Conservation (phyloP, 768 basidiomycete genomes). For the Phanerochaete carnosa region DNA sequence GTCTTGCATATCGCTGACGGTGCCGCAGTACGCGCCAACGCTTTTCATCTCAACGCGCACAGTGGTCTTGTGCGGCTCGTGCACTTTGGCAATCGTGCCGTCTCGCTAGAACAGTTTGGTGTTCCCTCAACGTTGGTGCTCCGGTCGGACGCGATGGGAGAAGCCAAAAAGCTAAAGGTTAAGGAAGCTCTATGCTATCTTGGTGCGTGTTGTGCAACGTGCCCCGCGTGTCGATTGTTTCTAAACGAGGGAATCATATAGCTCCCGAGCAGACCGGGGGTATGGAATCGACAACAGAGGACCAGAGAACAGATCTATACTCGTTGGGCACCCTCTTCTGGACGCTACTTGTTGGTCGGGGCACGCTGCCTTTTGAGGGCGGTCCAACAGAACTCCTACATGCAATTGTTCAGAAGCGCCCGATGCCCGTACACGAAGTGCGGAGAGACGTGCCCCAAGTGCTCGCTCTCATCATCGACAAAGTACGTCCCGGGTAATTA, state of each 20-base stretch:
- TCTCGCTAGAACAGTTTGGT: slow-evolving; percentile 68
- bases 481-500: slow-evolving; percentile 34
- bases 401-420: slow-evolving; percentile 67
- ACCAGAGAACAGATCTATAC: slow-evolving; percentile 73
- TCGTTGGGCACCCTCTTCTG: slow-evolving; percentile 72
- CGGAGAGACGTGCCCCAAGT: slow-evolving; percentile 72
- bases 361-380: slow-evolving; percentile 36
- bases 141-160: slow-evolving; percentile 46
- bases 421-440: slow-evolving; percentile 75
- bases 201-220: slow-evolving; percentile 10
- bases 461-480: slow-evolving; percentile 66
- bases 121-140: slow-evolving; percentile 70
- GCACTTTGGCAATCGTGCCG: slow-evolving; percentile 72
- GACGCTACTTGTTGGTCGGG: slow-evolving; percentile 71
- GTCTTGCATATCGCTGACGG: background rate
- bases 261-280: slow-evolving; percentile 77
- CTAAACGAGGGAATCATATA: slow-evolving; percentile 1
- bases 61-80: slow-evolving; percentile 67
- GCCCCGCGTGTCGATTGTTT: background rate
- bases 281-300: slow-evolving; percentile 67
- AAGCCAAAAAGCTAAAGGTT: slow-evolving; percentile 62
- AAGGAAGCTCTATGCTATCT: slow-evolving; percentile 76
- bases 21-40: slow-evolving; percentile 62
- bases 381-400: slow-evolving; percentile 58
- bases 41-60: slow-evolving; percentile 70